Evolutionary conservation across 2,329 filamentous ascomycete genomes (phyloP).

Genomic region (Gremmenia infestans): DNA sequence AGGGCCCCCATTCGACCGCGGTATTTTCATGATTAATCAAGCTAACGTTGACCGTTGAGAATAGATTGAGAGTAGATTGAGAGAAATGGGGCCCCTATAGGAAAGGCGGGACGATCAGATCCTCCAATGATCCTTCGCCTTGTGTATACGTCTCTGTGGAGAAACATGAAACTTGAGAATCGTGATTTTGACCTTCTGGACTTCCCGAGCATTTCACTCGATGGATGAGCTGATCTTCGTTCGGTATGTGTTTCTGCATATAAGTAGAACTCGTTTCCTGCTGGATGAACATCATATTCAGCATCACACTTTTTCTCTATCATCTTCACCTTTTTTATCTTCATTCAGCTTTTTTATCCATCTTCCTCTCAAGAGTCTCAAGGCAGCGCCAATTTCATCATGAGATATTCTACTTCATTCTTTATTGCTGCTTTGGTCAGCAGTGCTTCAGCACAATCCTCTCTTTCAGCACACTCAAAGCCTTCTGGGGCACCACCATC

Average conservation of each 20-base stretch:
- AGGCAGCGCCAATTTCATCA: background rate
- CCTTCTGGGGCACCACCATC: background rate
- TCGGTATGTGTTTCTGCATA: background rate
- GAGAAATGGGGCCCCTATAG: too few species aligned
- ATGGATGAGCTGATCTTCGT: too few species aligned
- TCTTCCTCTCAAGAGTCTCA: background rate
- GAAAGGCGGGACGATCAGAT: too few species aligned
- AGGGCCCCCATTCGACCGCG: too few species aligned
- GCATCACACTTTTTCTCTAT: background rate
- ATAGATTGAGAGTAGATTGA: too few species aligned
- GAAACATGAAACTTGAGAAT: too few species aligned
- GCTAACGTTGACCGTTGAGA: too few species aligned
- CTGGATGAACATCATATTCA: background rate
- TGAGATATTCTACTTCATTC: background rate
- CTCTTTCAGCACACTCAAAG: background rate
- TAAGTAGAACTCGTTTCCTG: background rate
- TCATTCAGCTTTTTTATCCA: background rate
- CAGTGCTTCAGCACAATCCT: background rate
- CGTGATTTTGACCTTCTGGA: too few species aligned
- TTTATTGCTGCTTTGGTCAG: background rate
- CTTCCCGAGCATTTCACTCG: too few species aligned
- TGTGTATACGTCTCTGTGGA: too few species aligned
- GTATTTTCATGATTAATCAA: too few species aligned
- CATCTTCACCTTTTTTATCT: background rate
- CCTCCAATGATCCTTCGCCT: too few species aligned